These are phyloP conservation scores for Pseudofabraea citricarpa DNA, from an alignment of 2,329 filamentous ascomycete genomes.

Conservation along the genomic window DNA sequence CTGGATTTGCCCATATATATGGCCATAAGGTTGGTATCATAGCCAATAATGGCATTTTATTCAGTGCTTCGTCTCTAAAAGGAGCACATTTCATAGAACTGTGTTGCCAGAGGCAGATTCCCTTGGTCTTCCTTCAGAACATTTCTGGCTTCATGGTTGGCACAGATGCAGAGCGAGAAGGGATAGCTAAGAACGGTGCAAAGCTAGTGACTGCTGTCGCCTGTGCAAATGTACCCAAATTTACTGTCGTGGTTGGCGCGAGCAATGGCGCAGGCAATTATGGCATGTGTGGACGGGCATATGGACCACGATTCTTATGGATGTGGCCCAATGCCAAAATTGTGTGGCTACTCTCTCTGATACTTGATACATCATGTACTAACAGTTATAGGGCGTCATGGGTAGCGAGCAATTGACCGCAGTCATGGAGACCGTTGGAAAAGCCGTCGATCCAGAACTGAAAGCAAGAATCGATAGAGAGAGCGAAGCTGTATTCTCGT, in stretches of 20 bases:
- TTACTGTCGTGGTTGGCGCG: conserved; percentile 92
- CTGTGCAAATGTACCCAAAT: conserved; percentile 91
- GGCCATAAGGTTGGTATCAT: conserved; percentile 89
- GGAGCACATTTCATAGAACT: conserved; percentile 97
- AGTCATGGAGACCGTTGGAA: conserved; percentile 94
- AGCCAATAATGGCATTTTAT: conserved; percentile 93
- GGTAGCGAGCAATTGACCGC: conserved; percentile 84
- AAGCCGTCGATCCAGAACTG: conserved; percentile 73
- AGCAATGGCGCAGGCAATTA: conserved; percentile 96
- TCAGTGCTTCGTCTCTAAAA: conserved; percentile 84
- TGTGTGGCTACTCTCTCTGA: background rate
- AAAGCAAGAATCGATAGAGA: conserved; percentile 83
- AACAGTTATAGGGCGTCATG: conserved; percentile 66
- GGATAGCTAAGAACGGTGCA: conserved; percentile 96
- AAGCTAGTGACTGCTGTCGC: conserved; percentile 95
- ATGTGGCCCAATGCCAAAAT: conserved; percentile 98
- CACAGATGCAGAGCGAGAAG: conserved; percentile 82
- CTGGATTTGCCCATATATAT: conserved; percentile 86
- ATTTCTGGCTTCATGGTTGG: conserved; percentile 99
- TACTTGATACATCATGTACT: background rate
- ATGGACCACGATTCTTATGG: conserved; percentile 86
- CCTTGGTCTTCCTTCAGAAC: conserved; percentile 91
- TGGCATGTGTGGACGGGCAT: conserved; percentile 95
- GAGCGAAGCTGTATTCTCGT: conserved; percentile 84
- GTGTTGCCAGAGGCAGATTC: conserved; percentile 83